These are phyloP conservation scores for Chionographis japonica DNA, from an alignment of 106 monocot species.

Conservation along the genomic window DNA sequence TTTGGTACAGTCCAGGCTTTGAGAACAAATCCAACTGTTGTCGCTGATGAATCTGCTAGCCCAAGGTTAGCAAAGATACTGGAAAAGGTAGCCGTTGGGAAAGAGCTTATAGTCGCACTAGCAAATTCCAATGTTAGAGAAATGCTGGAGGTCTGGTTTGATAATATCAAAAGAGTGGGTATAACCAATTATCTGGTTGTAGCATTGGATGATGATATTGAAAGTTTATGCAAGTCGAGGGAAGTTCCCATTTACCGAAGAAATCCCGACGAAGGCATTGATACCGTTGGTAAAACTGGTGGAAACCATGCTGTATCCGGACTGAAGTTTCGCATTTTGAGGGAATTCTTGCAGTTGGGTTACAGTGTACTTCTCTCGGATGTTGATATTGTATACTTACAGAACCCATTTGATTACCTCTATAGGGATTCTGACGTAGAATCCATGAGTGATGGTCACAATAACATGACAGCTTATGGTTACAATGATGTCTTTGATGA, in stretches of 20 bases:
- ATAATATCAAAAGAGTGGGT: slow-evolving; percentile 73
- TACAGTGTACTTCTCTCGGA: slow-evolving; percentile 94
- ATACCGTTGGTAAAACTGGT: slow-evolving; percentile 62
- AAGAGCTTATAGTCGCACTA: slow-evolving; percentile 72
- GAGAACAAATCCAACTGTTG: slow-evolving; percentile 62
- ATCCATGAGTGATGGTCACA: slow-evolving; percentile 95
- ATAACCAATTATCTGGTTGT: slow-evolving; percentile 80
- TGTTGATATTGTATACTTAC: slow-evolving; percentile 85
- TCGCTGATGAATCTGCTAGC: slow-evolving; percentile 81
- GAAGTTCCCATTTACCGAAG: slow-evolving; percentile 80
- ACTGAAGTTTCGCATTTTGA: slow-evolving; percentile 76
- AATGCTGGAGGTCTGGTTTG: slow-evolving; percentile 72
- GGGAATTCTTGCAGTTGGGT: slow-evolving; percentile 94
- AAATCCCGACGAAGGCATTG: slow-evolving; percentile 58
- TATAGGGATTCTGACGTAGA: slow-evolving; percentile 88
- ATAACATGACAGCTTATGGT: slow-evolving; percentile 86
- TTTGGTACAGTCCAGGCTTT: slow-evolving; percentile 76
- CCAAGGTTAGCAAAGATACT: slow-evolving; percentile 70
- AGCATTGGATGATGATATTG: slow-evolving; percentile 75
- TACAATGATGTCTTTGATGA: slow-evolving; percentile 90
- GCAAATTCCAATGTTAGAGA: slow-evolving; percentile 86
- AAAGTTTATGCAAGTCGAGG: slow-evolving; percentile 65
- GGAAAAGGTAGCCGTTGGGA: slow-evolving; percentile 54
- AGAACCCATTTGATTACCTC: slow-evolving; percentile 88
- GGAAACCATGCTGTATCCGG: slow-evolving; percentile 93